These are phyloP conservation scores for Quercus lobata DNA, from an alignment of 331 rosid genomes.

Conservation along the genomic window DNA sequence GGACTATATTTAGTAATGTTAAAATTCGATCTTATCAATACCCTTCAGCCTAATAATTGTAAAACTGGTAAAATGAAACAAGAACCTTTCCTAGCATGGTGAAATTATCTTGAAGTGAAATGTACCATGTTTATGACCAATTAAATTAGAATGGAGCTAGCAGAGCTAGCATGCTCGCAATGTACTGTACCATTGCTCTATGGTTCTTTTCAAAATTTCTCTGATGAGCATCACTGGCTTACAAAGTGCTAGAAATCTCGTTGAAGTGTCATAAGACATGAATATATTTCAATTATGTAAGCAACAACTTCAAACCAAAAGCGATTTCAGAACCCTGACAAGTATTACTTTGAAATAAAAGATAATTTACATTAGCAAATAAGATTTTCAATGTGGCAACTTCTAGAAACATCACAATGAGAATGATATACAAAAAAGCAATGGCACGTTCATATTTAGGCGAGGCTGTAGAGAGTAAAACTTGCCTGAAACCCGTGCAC, in stretches of 20 bases:
- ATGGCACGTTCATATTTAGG: background rate
- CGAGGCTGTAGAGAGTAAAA: constrained; percentile 26
- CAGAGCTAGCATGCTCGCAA: background rate
- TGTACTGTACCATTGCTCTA: background rate
- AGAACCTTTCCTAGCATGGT: background rate
- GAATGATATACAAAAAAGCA: background rate
- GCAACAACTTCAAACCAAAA: background rate
- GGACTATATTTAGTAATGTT: no score
- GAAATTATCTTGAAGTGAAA: background rate
- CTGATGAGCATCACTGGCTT: background rate
- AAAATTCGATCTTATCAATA: no score
- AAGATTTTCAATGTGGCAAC: no score
- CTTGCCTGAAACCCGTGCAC: constrained; percentile 99
- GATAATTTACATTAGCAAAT: background rate
- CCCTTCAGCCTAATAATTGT: no score
- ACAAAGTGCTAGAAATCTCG: background rate
- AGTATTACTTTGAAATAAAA: background rate
- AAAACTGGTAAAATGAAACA: no score
- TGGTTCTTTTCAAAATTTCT: background rate
- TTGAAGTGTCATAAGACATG: background rate
- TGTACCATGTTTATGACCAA: background rate
- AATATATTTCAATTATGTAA: background rate
- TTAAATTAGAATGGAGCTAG: background rate
- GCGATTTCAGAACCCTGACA: background rate
- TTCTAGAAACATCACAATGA: background rate